Percentiles rank a stretch among this genome's conserved stretches.
phyloP scores from a whole-genome alignment of 2,329 filamentous ascomycete genomes.

The Cercospora sesami region DNA sequence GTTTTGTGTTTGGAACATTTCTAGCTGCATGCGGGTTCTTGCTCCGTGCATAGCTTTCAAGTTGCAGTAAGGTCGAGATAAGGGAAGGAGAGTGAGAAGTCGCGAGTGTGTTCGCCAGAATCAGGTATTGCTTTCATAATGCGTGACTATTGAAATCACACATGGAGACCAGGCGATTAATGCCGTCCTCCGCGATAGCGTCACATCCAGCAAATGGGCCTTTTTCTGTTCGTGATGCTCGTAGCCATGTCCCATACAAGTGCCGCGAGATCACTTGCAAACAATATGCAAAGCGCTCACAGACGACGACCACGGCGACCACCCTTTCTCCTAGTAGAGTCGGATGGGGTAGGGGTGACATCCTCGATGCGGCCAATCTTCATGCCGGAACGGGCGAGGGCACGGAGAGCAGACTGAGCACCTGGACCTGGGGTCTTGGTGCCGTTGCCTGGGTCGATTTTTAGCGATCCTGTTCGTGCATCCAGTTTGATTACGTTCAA shows the following conservation, averaged over 20 bases:
- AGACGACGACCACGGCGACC: slow-evolving; percentile 99
- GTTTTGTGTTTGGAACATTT: no score
- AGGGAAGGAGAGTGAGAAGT: no score
- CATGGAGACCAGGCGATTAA: slow-evolving; percentile 41
- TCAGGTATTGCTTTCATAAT: slow-evolving; percentile 29
- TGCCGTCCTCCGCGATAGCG: slow-evolving; percentile 44
- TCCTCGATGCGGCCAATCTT: slow-evolving; percentile 99
- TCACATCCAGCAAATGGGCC: slow-evolving; percentile 38
- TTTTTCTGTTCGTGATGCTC: slow-evolving; percentile 14
- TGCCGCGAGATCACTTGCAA: slow-evolving; percentile 21
- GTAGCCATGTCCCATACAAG: slow-evolving; percentile 23
- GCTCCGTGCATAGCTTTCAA: no score
- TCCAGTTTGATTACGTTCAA: background rate
- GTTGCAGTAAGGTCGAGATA: no score
- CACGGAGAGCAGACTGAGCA: slow-evolving; percentile 98
- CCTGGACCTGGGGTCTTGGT: slow-evolving; percentile 99
- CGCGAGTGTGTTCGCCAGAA: background rate
- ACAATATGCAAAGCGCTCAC: slow-evolving; percentile 48
- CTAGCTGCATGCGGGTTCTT: no score
- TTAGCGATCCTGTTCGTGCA: background rate
- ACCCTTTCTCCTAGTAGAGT: slow-evolving; percentile 99
- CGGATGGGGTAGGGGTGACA: slow-evolving; percentile 97
- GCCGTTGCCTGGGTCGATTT: slow-evolving; percentile 71
- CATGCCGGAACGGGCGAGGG: slow-evolving; percentile 98
- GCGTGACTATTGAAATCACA: slow-evolving; percentile 31